phyloP scores from a whole-genome alignment of 1,139 yeast genomes.

The Geotrichum restrictum region DNA sequence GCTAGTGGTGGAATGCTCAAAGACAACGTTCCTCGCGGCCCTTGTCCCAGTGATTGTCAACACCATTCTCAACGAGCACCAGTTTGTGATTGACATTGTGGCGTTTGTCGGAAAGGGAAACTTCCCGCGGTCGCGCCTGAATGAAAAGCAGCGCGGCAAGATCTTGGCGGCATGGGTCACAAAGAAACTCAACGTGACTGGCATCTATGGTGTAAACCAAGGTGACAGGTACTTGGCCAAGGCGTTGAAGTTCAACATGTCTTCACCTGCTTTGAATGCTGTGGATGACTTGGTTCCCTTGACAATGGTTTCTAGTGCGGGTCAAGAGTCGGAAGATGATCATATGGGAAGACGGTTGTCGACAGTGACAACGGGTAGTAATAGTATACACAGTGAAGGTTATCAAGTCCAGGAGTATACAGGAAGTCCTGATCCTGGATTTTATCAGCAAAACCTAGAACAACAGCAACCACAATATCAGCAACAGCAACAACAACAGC shows the following conservation, averaged over 20 bases:
- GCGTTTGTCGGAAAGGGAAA: conserved; percentile 67
- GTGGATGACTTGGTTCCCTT: background rate
- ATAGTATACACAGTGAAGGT: background rate
- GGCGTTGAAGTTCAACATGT: conserved; percentile 22
- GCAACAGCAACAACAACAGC: too few relatives aligned
- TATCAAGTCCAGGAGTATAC: background rate
- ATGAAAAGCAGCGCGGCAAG: conserved; percentile 71
- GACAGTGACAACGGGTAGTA: background rate
- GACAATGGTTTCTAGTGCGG: background rate
- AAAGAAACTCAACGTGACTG: conserved; percentile 42
- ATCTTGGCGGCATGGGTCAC: conserved; percentile 55
- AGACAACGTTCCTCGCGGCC: conserved; percentile 51
- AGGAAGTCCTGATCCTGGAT: background rate
- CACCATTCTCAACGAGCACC: conserved; percentile 75
- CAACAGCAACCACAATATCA: too few relatives aligned
- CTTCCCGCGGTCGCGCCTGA: conserved; percentile 66
- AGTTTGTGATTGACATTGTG: conserved; percentile 77
- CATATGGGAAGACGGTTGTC: background rate
- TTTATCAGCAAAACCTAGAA: background rate
- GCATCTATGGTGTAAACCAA: conserved; percentile 38
- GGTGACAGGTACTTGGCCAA: conserved; percentile 30
- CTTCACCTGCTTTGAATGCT: background rate
- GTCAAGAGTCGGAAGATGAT: background rate
- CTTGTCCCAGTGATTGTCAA: conserved; percentile 81
- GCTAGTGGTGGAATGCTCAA: conserved; percentile 68